Evolutionary conservation across 139 green algal species (phyloP).

Genomic region (Chlorella sp.): DNA sequence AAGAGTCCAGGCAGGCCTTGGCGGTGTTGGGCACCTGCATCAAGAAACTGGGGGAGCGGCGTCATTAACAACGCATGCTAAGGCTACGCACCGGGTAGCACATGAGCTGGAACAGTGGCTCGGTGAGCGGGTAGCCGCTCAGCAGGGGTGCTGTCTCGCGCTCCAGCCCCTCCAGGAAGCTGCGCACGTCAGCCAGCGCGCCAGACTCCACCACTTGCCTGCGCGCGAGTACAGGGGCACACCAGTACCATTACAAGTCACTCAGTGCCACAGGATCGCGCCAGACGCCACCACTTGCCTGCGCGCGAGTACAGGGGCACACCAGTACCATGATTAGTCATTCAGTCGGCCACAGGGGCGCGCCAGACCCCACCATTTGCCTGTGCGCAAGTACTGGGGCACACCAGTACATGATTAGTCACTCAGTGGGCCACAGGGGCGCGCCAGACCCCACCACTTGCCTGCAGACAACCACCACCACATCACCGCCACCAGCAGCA

Average conservation of each 20-base stretch:
- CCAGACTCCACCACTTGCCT: slow-evolving; percentile 21
- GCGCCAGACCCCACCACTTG: slow-evolving; percentile 14
- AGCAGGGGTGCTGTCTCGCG: slow-evolving; percentile 29
- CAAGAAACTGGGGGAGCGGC: not conserved
- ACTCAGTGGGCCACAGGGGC: too few relatives aligned
- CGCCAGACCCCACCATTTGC: slow-evolving; percentile 16
- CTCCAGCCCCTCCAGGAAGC: slow-evolving; percentile 22
- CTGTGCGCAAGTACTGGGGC: too few relatives aligned
- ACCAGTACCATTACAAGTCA: too few relatives aligned
- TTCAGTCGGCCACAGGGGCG: too few relatives aligned
- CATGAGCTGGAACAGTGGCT: slow-evolving; percentile 77
- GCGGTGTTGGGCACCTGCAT: not conserved
- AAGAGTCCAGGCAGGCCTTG: not conserved
- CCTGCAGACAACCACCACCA: too few relatives aligned
- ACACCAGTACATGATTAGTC: too few relatives aligned
- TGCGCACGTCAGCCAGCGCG: slow-evolving; percentile 10
- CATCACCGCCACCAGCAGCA: too few relatives aligned
- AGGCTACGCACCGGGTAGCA: slow-evolving; percentile 59
- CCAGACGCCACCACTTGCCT: slow-evolving; percentile 21
- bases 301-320: too few relatives aligned
- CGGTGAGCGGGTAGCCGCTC: slow-evolving; percentile 46
- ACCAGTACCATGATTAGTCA: too few relatives aligned
- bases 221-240: too few relatives aligned
- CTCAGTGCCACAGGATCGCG: too few relatives aligned
- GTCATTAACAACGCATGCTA: not conserved